Evolutionary conservation across 768 basidiomycete genomes (phyloP), one percentile per base, ranked within the genome.

Genomic region (Amanita polypyramis): DNA sequence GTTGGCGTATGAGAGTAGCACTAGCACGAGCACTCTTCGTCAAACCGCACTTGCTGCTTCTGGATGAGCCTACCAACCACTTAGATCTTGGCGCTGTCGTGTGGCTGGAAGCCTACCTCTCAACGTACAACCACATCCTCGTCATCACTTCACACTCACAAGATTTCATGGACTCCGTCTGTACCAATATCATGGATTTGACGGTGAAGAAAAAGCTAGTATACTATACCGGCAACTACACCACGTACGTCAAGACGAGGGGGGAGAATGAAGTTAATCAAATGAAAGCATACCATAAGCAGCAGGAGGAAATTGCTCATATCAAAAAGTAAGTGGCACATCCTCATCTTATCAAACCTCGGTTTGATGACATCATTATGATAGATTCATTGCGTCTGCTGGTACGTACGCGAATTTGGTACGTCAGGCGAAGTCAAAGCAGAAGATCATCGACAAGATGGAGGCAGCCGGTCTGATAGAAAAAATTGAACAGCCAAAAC

Each of bases 361-460:
- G 6, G 21, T 51, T 17, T 33, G 14, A 17, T 20, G 41, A 47
- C 34, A 35, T 54, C 14, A 35, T 54, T 56, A 35, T 55, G 19
- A 20, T 41, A 84, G 92, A 61, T 97, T 97, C 77, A 98, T 98
- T 56, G 91, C 96, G 5, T 94, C 91, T n/a, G 95, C 95, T 30
- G 95, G 95, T 79, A 99, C 95, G 30, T 99, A 98, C 62, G 96
- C 95, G 56, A 99, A 99, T 66, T 79, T 99, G 55, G 95, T 99
- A 58, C 90, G 85, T 60, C 95, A 99, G 67, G 95, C 95, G 56
- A 97, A 99, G 70, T 97, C 94, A 43, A 99, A 99, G 65, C 95
- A 99, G 67, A 99, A 99, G 78, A 98, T 99, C 54, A 95, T 99
- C 67, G 95, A 99, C 75, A 99, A 99, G 79, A 99, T 99, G 95